Evolutionary conservation across 352 stramenopile species (phyloP).

Genomic region (Globisporangium lucens): DNA sequence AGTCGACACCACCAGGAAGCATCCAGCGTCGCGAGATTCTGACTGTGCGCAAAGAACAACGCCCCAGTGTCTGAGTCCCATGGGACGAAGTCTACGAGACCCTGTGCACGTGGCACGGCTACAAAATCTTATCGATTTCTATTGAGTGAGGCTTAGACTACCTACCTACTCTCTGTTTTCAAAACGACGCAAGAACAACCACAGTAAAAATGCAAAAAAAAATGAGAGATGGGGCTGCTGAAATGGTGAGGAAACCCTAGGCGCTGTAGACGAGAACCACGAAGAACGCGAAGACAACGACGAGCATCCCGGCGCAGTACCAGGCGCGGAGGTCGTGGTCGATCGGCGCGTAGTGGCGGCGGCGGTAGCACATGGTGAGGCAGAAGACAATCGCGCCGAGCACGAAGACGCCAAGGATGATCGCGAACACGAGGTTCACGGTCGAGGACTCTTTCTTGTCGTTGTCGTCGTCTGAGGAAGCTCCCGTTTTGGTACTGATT

Average conservation of each 20-base stretch:
- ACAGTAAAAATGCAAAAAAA: slow-evolving; percentile 3
- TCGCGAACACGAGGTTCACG: slow-evolving; percentile 38
- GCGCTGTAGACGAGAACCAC: slow-evolving; percentile 60
- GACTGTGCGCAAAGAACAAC: slow-evolving; percentile 60
- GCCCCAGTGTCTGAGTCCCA: slow-evolving; percentile 52
- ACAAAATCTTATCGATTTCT: slow-evolving; percentile 49
- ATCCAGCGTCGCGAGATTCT: slow-evolving; percentile 37
- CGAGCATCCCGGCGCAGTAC: slow-evolving; percentile 57
- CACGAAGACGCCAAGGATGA: slow-evolving; percentile 35
- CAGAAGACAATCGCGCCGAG: slow-evolving; percentile 40
- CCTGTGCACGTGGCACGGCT: slow-evolving; percentile 56
- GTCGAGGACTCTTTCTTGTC: slow-evolving; percentile 6
- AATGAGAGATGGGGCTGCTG: not conserved
- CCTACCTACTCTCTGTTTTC: not conserved
- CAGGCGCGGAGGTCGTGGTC: slow-evolving; percentile 56
- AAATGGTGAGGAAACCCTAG: slow-evolving; percentile 16
- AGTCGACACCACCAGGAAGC: no score
- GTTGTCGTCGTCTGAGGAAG: slow-evolving; percentile 10
- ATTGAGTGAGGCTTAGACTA: not conserved
- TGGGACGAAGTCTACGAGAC: slow-evolving; percentile 53
- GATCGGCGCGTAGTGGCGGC: slow-evolving; percentile 62
- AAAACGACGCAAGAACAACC: not conserved
- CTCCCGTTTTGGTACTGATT: not conserved
- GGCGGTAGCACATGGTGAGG: slow-evolving; percentile 55
- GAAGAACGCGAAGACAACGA: slow-evolving; percentile 65